These are phyloP conservation scores for Centaurea solstitialis DNA, from an alignment of 129 eudicot species.

Conservation along the genomic window DNA sequence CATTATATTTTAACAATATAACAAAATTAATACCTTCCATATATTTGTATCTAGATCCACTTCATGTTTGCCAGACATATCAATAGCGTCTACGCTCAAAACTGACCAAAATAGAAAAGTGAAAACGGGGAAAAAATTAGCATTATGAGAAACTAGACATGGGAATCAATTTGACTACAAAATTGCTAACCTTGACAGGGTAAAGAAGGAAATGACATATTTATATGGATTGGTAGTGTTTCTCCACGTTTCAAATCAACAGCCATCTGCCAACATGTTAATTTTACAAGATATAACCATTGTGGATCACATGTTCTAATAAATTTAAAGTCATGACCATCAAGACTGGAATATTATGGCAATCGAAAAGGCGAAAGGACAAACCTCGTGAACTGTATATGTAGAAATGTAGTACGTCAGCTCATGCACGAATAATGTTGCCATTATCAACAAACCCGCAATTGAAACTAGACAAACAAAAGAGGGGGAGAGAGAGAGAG, in stretches of 20 bases:
- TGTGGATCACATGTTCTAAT: background rate
- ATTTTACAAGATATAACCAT: constrained; percentile 1
- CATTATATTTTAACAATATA: background rate
- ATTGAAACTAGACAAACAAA: constrained; percentile 58
- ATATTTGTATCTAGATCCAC: constrained; percentile 98
- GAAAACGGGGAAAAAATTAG: background rate
- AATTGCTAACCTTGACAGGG: constrained; percentile 86
- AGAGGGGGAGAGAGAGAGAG: background rate
- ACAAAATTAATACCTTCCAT: constrained; percentile 77
- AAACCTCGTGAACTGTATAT: constrained; percentile 88
- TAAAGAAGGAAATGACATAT: constrained; percentile 93
- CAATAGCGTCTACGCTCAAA: constrained; percentile 96
- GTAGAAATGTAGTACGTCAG: constrained; percentile 81
- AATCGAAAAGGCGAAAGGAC: background rate
- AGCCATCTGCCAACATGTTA: constrained; percentile 66
- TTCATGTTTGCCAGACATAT: constrained; percentile 99
- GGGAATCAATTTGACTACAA: constrained; percentile 12
- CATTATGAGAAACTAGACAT: background rate
- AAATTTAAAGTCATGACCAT: background rate
- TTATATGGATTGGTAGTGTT: constrained; percentile 96
- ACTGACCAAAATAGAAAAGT: constrained; percentile 50
- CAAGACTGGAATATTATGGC: background rate
- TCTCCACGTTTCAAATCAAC: constrained; percentile 98
- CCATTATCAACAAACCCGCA: constrained; percentile 88
- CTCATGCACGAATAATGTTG: constrained; percentile 85